Base-by-base conservation (phyloP, 805 yeast genomes). In the Candida nonsorbophila region DNA sequence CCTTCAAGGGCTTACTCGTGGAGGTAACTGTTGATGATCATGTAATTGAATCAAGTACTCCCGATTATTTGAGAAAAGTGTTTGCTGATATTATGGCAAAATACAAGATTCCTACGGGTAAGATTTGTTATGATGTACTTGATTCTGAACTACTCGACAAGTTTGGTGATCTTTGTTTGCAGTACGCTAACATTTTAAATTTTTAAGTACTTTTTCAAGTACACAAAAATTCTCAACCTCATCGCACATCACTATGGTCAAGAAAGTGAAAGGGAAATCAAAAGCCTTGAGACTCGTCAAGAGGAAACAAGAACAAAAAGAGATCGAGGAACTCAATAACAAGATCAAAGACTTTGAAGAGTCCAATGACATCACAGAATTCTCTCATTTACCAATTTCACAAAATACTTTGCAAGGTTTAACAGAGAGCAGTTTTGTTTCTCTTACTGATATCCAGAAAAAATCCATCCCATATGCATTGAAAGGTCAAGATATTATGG, bases 391-490 rank as follows among this genome's bases (percentile, higher is more conserved):
- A n/a, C 96, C 97, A 6, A 52, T 88, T 16, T 72, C 87, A 3
- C 49, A 60, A 6, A 62, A 64, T 3, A 80, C 94, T 9, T 43
- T 78, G 8, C 69, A 69, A 36, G 97, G 97, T 2, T 58, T 92
- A 22, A 76, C 72, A 36, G 84, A 77, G 31, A 69, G 94, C n/a
- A 81, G 85, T 29, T 92, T 81, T 52, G 67, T 83, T 2, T 69
- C 76, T 7, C 55, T 88, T 62, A 92, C 98, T 0, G 95, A 84
- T 24, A 84, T 92, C 34, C 99, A 92, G 47, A 74, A 70, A 36
- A 77, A 76, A 27, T 67, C 95, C 5, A 83, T 92, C 16, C 83
- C 94, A 0, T 58, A 70, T 9, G 77, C 92, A 1, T 59, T 92
- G 36, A 78, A 83, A 43, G 90, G 92, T 1, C 61, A 69, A 18